phyloP scores from a whole-genome alignment of 176 grass and related monocot genomes.

The Pontederia paniculata region DNA sequence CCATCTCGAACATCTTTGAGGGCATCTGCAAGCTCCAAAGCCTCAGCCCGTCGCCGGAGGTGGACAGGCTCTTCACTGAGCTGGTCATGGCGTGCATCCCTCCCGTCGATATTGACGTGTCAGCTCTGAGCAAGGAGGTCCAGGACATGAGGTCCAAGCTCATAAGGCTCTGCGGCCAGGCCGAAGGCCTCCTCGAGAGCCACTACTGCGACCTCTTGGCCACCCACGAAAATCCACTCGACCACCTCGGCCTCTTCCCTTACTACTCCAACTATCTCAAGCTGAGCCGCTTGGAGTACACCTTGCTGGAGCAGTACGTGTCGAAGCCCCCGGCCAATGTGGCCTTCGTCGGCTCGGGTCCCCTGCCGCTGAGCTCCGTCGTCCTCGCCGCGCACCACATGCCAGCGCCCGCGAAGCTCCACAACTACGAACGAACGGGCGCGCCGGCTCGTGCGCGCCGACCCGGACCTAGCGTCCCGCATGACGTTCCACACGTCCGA shows the following conservation, averaged over 20 bases:
- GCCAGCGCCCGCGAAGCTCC: constrained; percentile 5
- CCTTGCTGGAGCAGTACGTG: constrained; percentile 39
- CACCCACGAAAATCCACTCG: constrained; percentile 49
- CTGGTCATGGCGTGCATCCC: constrained; percentile 68
- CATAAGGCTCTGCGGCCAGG: constrained; percentile 43
- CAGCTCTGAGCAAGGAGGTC: constrained; percentile 26
- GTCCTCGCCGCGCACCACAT: constrained; percentile 19
- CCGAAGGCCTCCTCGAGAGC: constrained; percentile 62
- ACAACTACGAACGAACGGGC: constrained; percentile 37
- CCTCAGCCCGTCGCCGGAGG: constrained; percentile 50
- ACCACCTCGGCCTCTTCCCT: constrained; percentile 51
- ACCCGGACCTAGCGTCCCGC: constrained; percentile 24
- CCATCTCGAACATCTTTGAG: constrained; percentile 33
- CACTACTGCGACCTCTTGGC: constrained; percentile 79
- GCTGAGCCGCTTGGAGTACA: constrained; percentile 59
- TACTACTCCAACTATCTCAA: constrained; percentile 80
- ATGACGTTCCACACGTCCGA: constrained; percentile 62
- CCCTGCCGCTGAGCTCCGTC: constrained; percentile 51
- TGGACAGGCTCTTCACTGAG: constrained; percentile 74
- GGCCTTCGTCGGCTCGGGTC: constrained; percentile 61
- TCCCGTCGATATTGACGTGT: constrained; percentile 35
- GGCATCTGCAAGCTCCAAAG: constrained; percentile 38
- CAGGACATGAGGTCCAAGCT: constrained; percentile 58
- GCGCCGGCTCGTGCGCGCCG: constrained; percentile 36
- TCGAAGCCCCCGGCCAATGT: constrained; percentile 22